Conservation (phyloP, 2,329 filamentous ascomycete species). For the Penicillium sp. region DNA sequence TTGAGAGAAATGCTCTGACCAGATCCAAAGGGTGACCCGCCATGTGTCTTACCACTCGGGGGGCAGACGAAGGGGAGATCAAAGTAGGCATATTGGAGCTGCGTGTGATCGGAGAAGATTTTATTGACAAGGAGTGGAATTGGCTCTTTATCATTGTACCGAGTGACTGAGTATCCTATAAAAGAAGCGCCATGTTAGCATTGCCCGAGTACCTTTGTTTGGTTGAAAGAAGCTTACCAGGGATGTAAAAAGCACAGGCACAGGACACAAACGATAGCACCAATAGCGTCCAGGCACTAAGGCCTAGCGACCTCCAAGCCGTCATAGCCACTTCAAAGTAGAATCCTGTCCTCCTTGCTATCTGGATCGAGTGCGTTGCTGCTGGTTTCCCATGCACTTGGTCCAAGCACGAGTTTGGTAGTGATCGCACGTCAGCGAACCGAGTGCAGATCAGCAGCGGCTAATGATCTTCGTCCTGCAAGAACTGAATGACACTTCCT, state of each 20-base stretch:
- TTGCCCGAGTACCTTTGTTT: not conserved
- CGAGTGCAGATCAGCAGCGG: not conserved
- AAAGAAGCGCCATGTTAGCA: slow-evolving; percentile 11
- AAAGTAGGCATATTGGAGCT: slow-evolving; percentile 89
- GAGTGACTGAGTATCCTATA: slow-evolving; percentile 77
- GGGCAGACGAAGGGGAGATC: slow-evolving; percentile 86
- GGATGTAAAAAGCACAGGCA: slow-evolving; percentile 76
- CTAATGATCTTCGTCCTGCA: not conserved
- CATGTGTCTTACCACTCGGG: slow-evolving; percentile 65
- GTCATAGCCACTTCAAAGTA: slow-evolving; percentile 16
- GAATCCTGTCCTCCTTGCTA: slow-evolving; percentile 3
- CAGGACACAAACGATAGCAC: slow-evolving; percentile 41
- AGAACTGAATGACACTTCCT: not conserved
- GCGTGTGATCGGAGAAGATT: slow-evolving; percentile 83
- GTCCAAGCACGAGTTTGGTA: not conserved
- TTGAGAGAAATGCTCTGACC: slow-evolving; percentile 79
- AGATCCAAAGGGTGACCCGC: slow-evolving; percentile 67
- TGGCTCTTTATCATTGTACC: slow-evolving; percentile 71
- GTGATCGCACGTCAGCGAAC: not conserved
- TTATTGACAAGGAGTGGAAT: slow-evolving; percentile 91
- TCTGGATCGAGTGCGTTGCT: slow-evolving; percentile 8
- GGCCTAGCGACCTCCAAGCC: slow-evolving; percentile 11
- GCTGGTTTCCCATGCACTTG: slow-evolving; percentile 12
- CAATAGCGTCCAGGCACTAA: slow-evolving; percentile 23
- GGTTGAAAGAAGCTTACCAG: slow-evolving; percentile 57